Base-by-base conservation (phyloP, 164 flowering plant species). In the Aristolochia fimbriata region DNA sequence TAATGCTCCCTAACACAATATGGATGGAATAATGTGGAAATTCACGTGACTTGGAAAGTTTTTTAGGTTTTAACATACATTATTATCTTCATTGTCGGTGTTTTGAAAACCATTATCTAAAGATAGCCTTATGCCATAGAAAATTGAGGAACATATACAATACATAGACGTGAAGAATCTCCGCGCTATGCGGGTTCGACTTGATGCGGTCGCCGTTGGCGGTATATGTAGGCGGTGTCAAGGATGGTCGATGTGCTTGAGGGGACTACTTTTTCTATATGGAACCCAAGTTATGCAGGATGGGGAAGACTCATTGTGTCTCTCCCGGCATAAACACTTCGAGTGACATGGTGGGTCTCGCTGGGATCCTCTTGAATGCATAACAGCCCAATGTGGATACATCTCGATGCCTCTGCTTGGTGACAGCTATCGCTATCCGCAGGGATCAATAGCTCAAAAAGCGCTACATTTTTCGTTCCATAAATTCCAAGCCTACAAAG, bases 351-450 rank as follows among this genome's bases (percentile, higher is more conserved):
- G 47, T 59, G 1, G 72, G 76, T 43, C 76, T 59, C 20, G 60
- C 67, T 17, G 23, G 67, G 41, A 30, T 24, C 37, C 13, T 73
- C 70, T 47, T 73, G 76, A 45, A 73, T 70, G 43, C 76, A 73
- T 63, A 69, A 60, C 16, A 73, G 54, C 19, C 67, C 76, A 19
- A 73, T 63, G 21, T 73, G 72, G 31, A 65, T 59, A 47, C 72
- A 69, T 59, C 61, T 69, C 64, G 53, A 30, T 24, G 48, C 69
- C 23, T 64, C 68, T 4, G n/a, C 5, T 11, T 25, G 13, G 1
- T 4, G 51, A 63, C 57, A 69, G 23, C 62, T 43, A 7, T 62
- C 53, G 53, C 47, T 37, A 73, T 48, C n/a, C n/a, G n/a, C 3
- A 52, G 55, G 50, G 52, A 62, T 73, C 21, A 60, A 30, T 12